A percentile compares a stretch with the other conserved stretches of the same genome.
phyloP scores from a whole-genome alignment of 805 yeast species.

The Candida namnaoensis region DNA sequence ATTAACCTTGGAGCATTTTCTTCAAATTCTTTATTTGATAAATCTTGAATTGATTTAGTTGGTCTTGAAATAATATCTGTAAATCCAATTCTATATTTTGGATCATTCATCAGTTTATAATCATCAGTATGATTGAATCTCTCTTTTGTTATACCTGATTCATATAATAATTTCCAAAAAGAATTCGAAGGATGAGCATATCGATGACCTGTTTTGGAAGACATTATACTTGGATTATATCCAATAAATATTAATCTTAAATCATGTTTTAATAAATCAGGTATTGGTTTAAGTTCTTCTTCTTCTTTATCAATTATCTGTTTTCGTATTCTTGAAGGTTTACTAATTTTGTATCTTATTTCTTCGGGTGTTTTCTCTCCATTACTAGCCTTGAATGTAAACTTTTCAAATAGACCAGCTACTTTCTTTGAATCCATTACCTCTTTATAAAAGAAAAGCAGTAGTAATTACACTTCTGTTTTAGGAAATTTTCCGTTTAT shows the following conservation, averaged over 20 bases:
- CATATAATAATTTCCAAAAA: conserved; percentile 59
- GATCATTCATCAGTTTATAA: conserved; percentile 27
- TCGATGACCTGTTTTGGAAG: conserved; percentile 55
- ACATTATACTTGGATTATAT: conserved; percentile 61
- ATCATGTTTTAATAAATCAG: conserved; percentile 11
- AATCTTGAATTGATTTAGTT: conserved; percentile 48
- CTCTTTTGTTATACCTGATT: conserved; percentile 33
- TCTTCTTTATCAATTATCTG: not conserved
- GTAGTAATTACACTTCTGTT: too few species aligned
- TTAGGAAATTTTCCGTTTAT: too few species aligned
- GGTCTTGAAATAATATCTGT: conserved; percentile 64
- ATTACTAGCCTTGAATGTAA: too few species aligned
- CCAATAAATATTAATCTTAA: conserved; percentile 52
- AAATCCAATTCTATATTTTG: conserved; percentile 50
- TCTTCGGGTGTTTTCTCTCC: too few species aligned
- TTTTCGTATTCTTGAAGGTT: not conserved
- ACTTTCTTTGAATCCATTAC: too few species aligned
- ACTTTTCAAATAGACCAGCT: too few species aligned
- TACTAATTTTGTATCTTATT: too few species aligned
- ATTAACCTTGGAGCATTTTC: conserved; percentile 46
- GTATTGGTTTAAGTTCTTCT: conserved; percentile 12
- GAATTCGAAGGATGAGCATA: conserved; percentile 64
- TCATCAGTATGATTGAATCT: conserved; percentile 28
- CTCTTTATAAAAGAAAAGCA: too few species aligned
- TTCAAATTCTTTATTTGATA: conserved; percentile 41